A percentile compares a stretch with the other conserved stretches of the same genome.
Conservation (phyloP, 768 basidiomycete species). For the Omphalotus guepiniiformis region DNA sequence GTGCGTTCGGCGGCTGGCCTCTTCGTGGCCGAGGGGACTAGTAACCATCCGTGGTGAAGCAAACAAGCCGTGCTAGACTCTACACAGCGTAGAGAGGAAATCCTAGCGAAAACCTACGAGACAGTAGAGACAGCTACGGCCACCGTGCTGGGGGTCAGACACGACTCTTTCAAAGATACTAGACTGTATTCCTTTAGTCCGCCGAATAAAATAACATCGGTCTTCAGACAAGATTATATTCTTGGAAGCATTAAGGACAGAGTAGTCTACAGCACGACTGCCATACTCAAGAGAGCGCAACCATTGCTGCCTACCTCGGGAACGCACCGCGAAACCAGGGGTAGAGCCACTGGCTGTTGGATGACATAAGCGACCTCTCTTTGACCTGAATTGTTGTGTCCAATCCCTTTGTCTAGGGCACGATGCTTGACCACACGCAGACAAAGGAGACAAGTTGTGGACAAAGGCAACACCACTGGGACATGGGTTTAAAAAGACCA, state of each 20-base stretch:
- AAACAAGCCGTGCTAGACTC: not conserved
- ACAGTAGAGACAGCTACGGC: not conserved
- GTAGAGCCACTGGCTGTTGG: not conserved
- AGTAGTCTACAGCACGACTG: not conserved
- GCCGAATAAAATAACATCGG: not conserved
- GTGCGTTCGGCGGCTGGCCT: too few species aligned
- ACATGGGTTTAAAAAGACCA: too few species aligned
- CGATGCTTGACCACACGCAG: too few species aligned
- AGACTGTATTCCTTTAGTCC: not conserved
- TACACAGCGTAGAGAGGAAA: too few species aligned
- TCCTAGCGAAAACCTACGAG: not conserved
- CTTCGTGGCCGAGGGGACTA: slow-evolving; percentile 2
- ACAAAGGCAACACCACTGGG: too few species aligned
- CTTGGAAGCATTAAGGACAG: not conserved
- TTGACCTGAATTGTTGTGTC: not conserved
- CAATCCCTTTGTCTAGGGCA: too few species aligned
- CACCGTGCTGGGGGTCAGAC: not conserved
- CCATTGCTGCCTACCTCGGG: not conserved
- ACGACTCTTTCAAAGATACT: not conserved
- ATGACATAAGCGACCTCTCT: not conserved
- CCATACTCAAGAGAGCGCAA: not conserved
- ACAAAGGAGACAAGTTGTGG: too few species aligned
- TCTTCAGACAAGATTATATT: not conserved
- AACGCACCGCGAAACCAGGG: not conserved
- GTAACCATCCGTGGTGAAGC: slow-evolving; percentile 1